Conservation (phyloP, 306 rosid species). For the Neltuma alba region DNA sequence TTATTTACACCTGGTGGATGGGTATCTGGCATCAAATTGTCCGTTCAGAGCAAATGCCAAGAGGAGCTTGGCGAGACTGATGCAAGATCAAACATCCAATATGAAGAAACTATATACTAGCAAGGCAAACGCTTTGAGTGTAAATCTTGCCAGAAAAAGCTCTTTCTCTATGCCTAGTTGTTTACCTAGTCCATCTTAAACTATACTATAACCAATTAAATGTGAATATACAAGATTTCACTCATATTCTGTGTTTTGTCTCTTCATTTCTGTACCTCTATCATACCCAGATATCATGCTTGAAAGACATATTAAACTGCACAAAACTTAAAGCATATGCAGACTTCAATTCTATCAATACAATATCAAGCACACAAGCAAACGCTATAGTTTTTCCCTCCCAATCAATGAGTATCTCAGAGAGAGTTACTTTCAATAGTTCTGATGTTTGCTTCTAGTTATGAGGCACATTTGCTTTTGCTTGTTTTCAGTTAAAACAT, state of each 20-base stretch:
- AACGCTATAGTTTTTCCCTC: neutral
- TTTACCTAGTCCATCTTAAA: conserved; percentile 69
- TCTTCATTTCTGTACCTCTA: neutral
- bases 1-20: conserved; percentile 89
- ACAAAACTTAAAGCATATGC: neutral
- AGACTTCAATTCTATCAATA: neutral
- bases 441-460: neutral
- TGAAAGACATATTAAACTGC: neutral
- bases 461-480: neutral
- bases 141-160: conserved; percentile 51
- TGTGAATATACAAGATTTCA: conserved; percentile 27
- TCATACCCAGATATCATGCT: neutral
- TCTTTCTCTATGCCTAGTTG: conserved; percentile 39
- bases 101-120: conserved; percentile 78
- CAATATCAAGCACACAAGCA: neutral
- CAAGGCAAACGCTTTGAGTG: conserved; percentile 62
- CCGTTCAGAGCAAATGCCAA: conserved; percentile 88
- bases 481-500: too few species aligned
- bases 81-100: conserved; percentile 71
- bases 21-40: conserved; percentile 78
- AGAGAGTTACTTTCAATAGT: neutral
- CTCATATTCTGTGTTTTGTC: neutral
- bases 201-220: neutral
- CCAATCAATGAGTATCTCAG: neutral
- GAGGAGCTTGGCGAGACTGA: conserved; percentile 70